Base-by-base conservation (phyloP, 805 yeast genomes). In the Torulaspora gathmanii region DNA sequence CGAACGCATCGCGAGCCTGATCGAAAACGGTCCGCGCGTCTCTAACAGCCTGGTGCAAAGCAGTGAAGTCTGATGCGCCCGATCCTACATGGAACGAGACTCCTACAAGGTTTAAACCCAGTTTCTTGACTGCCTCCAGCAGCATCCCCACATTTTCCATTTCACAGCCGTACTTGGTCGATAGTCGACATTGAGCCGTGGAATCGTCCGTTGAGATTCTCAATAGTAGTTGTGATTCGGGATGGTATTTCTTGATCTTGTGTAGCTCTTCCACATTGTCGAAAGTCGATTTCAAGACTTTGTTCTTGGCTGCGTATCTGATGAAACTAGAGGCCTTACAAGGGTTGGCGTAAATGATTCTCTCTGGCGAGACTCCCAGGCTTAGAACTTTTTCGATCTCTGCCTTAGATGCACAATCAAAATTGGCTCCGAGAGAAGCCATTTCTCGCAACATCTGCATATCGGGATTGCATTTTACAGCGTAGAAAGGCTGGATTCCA, bases 81-180 rank as follows among this genome's bases (percentile, higher is more conserved):
- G 96, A 86, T 1, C 99, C 99, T 49, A 90, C 86, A 64, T 91
- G 99, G 76, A 91, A 91, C 3, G 96, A 89, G 28, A 90, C 90
- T 42, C 99, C 99, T 12, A 69, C 78, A 29, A 91, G 76, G 49
- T 77, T 70, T 54, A 91, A 73, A 1, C 71, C 79, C 42, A 88
- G 68, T 42, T 73, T 72, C 46, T 74, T 70, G 37, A 95, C 91
- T 47, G 75, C 65, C 6, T 74, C 71, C 49, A 91, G 71, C 58
- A 91, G 70, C 13, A 67, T 57, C 31, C 71, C 59, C 3, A 86
- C 81, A 17, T 73, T 70, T 1, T 67, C 63, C 50, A 85, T 56
- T 19, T 82, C 71, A 38, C 95, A 90, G 25, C 99, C 99, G 64
- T 85, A 91, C 67, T 91, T 91, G 56, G 90, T 80, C 22, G 91